Conservation (phyloP, 2,329 filamentous ascomycete genomes). For the Ophiobolus disseminans region DNA sequence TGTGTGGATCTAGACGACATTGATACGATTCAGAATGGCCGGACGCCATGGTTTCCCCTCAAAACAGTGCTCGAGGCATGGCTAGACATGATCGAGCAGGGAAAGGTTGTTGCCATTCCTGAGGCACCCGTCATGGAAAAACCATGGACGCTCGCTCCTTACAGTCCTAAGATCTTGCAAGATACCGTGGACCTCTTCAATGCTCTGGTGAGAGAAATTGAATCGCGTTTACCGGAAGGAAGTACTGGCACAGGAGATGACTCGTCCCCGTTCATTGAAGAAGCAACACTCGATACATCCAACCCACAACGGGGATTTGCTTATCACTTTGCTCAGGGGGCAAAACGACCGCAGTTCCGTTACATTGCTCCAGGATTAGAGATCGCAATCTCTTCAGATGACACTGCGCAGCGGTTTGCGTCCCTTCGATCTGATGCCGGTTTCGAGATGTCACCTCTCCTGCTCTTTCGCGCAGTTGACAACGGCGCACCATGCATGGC, state of each 20-base stretch:
- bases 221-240: slow-evolving; percentile 1
- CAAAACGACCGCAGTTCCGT: slow-evolving; percentile 17
- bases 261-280: slow-evolving; percentile 5
- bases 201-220: background rate
- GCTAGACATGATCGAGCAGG: slow-evolving; percentile 19
- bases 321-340: slow-evolving; percentile 5
- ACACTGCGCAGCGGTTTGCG: slow-evolving; percentile 13
- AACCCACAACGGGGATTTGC: slow-evolving; percentile 12
- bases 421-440: background rate
- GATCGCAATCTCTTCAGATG: slow-evolving; percentile 6
- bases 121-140: slow-evolving; percentile 1
- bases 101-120: slow-evolving; percentile 17
- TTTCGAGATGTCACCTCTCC: background rate
- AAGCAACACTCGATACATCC: slow-evolving; percentile 9
- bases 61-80: slow-evolving; percentile 20
- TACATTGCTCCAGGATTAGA: slow-evolving; percentile 23
- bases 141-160: slow-evolving; percentile 5
- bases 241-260: background rate
- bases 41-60: slow-evolving; percentile 16
- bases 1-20: slow-evolving; percentile 8
- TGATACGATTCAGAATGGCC: slow-evolving; percentile 1
- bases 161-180: slow-evolving; percentile 9
- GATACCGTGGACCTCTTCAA: slow-evolving; percentile 6
- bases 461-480: slow-evolving; percentile 3
- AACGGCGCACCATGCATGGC: background rate